These are phyloP conservation scores for Marasmius fiardii DNA, from an alignment of 1,284 basidiomycete genomes.

Conservation along the genomic window DNA sequence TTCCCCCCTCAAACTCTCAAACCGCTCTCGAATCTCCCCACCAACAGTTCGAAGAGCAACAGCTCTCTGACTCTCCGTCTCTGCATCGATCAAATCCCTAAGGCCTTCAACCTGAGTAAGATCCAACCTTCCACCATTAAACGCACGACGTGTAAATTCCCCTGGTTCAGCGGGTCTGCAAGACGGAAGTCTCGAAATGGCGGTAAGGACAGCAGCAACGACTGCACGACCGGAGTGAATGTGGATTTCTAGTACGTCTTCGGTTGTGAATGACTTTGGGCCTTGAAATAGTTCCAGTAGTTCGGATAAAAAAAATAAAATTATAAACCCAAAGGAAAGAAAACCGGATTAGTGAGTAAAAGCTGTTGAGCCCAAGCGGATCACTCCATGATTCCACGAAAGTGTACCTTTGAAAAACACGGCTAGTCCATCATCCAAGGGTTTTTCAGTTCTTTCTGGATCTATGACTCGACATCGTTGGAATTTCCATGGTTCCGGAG, in stretches of 20 bases:
- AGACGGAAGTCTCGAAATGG: conserved; percentile 55
- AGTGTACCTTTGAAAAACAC: conserved; percentile 75
- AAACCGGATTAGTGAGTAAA: not conserved
- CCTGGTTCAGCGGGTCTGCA: conserved; percentile 79
- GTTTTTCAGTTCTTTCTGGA: conserved; percentile 49
- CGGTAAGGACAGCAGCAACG: conserved; percentile 61
- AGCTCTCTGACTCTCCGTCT: conserved; percentile 78
- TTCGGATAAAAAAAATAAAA: not conserved
- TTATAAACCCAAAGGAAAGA: not conserved
- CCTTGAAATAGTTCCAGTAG: too few species aligned
- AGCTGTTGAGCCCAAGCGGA: not conserved
- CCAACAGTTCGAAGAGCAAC: conserved; percentile 67
- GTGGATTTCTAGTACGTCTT: conserved; percentile 84
- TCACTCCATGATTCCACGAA: not conserved
- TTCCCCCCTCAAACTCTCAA: conserved; percentile 59
- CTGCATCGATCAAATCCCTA: conserved; percentile 80
- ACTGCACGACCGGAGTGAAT: conserved; percentile 85
- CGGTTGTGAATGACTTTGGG: conserved; percentile 77
- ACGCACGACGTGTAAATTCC: conserved; percentile 85
- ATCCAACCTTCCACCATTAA: conserved; percentile 75
- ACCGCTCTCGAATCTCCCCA: conserved; percentile 54
- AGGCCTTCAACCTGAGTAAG: conserved; percentile 84
- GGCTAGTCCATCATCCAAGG: conserved; percentile 77
- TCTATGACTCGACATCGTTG: conserved; percentile 69
- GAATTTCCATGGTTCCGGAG: conserved; percentile 60